Conservation (phyloP, 306 rosid genomes). For the Macrotyloma uniflorum region DNA sequence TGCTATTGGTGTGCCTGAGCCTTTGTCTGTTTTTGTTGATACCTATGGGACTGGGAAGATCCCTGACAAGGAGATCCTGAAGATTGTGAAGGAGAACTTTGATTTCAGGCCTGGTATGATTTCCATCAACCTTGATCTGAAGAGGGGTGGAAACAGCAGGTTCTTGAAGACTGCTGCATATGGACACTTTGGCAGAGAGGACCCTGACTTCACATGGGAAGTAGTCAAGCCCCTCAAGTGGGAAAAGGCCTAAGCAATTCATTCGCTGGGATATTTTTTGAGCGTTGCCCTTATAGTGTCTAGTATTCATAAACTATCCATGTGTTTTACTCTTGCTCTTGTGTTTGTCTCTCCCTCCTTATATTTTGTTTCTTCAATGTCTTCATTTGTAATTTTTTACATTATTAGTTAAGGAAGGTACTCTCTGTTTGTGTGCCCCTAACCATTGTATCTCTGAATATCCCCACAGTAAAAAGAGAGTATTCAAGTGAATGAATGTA, state of each 20-base stretch:
- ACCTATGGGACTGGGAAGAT: slow-evolving; percentile 78
- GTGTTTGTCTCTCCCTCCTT: neutral
- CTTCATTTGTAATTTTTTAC: slow-evolving; percentile 24
- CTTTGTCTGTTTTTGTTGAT: slow-evolving; percentile 77
- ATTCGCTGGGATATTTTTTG: slow-evolving; percentile 36
- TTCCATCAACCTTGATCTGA: slow-evolving; percentile 76
- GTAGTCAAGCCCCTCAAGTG: slow-evolving; percentile 84
- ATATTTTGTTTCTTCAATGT: neutral
- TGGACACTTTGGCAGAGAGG: slow-evolving; percentile 91
- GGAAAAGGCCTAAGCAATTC: slow-evolving; percentile 62
- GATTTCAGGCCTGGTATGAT: slow-evolving; percentile 97
- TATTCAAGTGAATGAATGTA: too few species aligned
- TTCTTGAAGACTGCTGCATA: slow-evolving; percentile 93
- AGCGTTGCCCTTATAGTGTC: slow-evolving; percentile 13
- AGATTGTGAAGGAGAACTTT: slow-evolving; percentile 79
- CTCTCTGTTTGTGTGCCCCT: slow-evolving; percentile 33
- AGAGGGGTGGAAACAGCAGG: slow-evolving; percentile 84
- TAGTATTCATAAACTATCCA: neutral
- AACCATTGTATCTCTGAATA: neutral
- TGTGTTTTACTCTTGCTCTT: neutral
- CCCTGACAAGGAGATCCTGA: slow-evolving; percentile 79
- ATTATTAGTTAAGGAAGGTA: slow-evolving; percentile 11
- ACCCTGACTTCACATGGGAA: slow-evolving; percentile 89
- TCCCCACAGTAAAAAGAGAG: too few species aligned
- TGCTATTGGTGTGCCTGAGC: slow-evolving; percentile 92